Evolutionary conservation across 129 eudicot species (phyloP), one percentile per base, ranked within the genome.

Genomic region (Tanacetum coccineum): DNA sequence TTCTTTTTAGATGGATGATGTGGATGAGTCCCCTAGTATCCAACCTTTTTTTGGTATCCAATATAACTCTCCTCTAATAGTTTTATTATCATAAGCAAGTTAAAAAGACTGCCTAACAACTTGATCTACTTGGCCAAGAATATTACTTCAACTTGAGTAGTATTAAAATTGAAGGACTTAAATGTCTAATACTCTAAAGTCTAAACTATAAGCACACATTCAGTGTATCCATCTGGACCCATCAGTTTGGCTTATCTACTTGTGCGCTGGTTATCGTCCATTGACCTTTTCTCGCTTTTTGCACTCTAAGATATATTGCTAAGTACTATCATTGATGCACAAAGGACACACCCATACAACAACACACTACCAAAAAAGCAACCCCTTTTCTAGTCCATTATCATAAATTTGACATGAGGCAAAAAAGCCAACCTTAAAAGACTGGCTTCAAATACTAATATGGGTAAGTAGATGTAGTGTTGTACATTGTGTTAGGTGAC

Each of bases 161-260:
- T 56, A 20, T 36, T 15, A 14, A 66, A 49, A 75, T 49, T 44
- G 45, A 50, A 49, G 74, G 79, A 57, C 64, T 59, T 11, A 60
- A 1, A 51, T 68, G 74, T 68, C 51, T 58, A 15, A 25, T 21
- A 60, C 4, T 26, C 64, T 48, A 75, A 68, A 60, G 54, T 28
- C n/a, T 55, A 68, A 68, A 28, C 28, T n/a, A n/a, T n/a, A n/a
- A n/a, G 22, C 17, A 75, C 65, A 75, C 70, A 75, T 75, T 62
- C 74, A 75, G 51, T 75, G 79, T 51, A 75, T 75, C 79, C 40
- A 68, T 10, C 57, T 75, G 69, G 70, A 50, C 79, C 68, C 68
- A 67, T 66, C 40, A 74, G 11, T 13, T 32, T 67, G 11, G 61
- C 48, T 66, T 42, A 74, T 57, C 36, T 65, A 18, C 53, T 75